phyloP scores from a whole-genome alignment of 2,329 filamentous ascomycete genomes.

The Tolypocladium tropicale region DNA sequence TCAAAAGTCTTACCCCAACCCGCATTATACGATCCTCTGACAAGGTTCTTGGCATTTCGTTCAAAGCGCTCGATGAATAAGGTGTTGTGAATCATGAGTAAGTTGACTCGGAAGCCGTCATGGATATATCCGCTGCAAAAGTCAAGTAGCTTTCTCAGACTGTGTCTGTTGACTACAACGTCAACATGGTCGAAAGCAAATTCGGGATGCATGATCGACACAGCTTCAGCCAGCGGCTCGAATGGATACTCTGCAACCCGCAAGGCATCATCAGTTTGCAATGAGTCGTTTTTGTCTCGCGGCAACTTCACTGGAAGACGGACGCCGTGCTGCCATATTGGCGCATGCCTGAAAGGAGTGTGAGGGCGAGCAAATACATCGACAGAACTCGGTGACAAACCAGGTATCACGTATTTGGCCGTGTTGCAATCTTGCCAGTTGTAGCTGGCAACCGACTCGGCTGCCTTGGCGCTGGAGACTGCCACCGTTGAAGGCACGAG shows the following conservation, averaged over 20 bases:
- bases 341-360: not conserved
- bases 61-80: not conserved
- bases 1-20: not conserved
- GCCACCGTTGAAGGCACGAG: not conserved
- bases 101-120: not conserved
- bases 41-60: not conserved
- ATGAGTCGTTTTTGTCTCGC: not conserved
- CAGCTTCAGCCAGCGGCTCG: not conserved
- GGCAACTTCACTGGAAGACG: not conserved
- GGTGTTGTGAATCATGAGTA: not conserved
- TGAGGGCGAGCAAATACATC: not conserved
- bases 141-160: not conserved
- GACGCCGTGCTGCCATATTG: not conserved
- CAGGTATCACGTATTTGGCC: not conserved
- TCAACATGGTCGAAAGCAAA: not conserved
- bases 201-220: not conserved
- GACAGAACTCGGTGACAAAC: not conserved
- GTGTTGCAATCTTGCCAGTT: not conserved
- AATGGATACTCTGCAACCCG: not conserved
- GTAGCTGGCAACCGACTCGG: not conserved
- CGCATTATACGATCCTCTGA: not conserved
- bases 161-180: not conserved
- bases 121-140: not conserved
- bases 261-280: not conserved
- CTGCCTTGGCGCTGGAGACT: not conserved